phyloP scores from a whole-genome alignment of 1,284 basidiomycete genomes.

The Cutaneotrichosporon arboriforme region DNA sequence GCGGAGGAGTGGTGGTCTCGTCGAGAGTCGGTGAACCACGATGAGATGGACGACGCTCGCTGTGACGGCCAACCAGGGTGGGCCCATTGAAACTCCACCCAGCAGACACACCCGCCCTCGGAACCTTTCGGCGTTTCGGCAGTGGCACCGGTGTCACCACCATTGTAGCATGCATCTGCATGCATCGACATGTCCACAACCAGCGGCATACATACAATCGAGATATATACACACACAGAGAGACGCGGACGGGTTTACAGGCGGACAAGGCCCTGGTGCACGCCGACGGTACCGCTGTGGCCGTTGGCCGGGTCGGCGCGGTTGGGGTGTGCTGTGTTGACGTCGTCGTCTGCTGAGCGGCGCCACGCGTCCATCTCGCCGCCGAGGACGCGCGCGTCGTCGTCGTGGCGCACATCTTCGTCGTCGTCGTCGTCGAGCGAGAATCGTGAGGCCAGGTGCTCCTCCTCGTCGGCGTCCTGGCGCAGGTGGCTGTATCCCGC shows the following conservation, averaged over 20 bases:
- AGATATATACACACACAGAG: neutral
- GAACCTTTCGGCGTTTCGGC: neutral
- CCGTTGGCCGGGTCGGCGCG: neutral
- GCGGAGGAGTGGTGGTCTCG: slow-evolving; percentile 10
- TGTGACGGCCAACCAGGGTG: neutral
- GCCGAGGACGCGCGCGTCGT: slow-evolving; percentile 20
- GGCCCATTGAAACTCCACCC: neutral
- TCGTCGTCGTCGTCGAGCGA: slow-evolving; percentile 45
- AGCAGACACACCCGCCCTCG: neutral
- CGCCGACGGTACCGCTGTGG: slow-evolving; percentile 14
- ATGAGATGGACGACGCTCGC: neutral
- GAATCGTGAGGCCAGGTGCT: slow-evolving; percentile 52
- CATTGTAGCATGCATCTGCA: neutral
- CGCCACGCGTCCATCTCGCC: slow-evolving; percentile 38
- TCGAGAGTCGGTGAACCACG: neutral
- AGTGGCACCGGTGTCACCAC: neutral
- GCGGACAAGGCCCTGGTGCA: slow-evolving; percentile 38
- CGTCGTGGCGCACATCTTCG: slow-evolving; percentile 40
- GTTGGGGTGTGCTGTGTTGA: neutral
- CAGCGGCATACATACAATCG: slow-evolving; percentile 6
- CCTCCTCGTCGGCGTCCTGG: slow-evolving; percentile 51
- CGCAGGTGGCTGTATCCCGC: slow-evolving; percentile 35
- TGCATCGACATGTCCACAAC: too few relatives aligned
- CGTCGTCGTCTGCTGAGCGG: slow-evolving; percentile 10
- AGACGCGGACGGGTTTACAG: too few relatives aligned